Percentiles rank a stretch among this genome's conserved stretches.
phyloP scores from a whole-genome alignment of 805 yeast genomes.

The Candida montana region DNA sequence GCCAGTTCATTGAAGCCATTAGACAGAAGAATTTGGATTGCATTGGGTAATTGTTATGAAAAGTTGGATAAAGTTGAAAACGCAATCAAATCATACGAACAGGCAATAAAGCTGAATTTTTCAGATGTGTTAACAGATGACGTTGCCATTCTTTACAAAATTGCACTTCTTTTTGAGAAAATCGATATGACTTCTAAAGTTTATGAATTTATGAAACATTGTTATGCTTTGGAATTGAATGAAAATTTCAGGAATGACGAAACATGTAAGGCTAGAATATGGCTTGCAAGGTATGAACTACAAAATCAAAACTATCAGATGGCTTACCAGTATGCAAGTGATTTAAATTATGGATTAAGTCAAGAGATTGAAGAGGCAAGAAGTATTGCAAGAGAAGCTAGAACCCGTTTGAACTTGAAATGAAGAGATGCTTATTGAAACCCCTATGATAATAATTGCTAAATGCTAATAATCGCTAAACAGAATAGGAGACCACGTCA shows the following conservation, averaged over 20 bases:
- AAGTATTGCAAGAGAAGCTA: slow-evolving; percentile 71
- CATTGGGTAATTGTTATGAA: slow-evolving; percentile 84
- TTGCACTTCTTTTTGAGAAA: slow-evolving; percentile 64
- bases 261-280: slow-evolving; percentile 72
- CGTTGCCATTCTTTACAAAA: slow-evolving; percentile 50
- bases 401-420: slow-evolving; percentile 42
- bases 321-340: slow-evolving; percentile 71
- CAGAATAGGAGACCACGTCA: no score
- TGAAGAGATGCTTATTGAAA: no score
- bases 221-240: slow-evolving; percentile 52
- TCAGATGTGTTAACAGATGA: slow-evolving; percentile 45
- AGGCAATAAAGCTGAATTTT: slow-evolving; percentile 53
- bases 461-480: no score
- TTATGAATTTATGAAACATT: slow-evolving; percentile 35
- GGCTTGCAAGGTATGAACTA: slow-evolving; percentile 75
- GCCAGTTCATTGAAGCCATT: slow-evolving; percentile 85
- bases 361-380: slow-evolving; percentile 89
- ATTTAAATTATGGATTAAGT: slow-evolving; percentile 66
- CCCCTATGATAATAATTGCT: no score
- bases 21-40: slow-evolving; percentile 96
- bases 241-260: slow-evolving; percentile 64
- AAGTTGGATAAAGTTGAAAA: slow-evolving; percentile 66
- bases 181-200: slow-evolving; percentile 35
- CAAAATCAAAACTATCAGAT: slow-evolving; percentile 50
- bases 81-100: slow-evolving; percentile 74